Conservation (phyloP, 2,329 filamentous ascomycete genomes). For the Monosporascus ibericus region DNA sequence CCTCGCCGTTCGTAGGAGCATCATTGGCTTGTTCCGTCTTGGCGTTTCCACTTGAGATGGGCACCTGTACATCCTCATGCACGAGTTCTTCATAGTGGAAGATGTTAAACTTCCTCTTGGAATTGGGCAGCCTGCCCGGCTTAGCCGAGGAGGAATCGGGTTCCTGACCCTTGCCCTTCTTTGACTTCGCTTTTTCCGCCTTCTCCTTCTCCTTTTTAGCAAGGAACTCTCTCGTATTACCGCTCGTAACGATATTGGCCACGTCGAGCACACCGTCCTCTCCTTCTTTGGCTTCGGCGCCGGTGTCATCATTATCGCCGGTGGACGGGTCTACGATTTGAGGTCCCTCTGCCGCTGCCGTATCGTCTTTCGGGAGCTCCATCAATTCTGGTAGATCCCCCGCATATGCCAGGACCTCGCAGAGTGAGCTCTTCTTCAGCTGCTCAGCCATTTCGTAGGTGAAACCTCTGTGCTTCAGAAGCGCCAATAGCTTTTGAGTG, state of each 20-base stretch:
- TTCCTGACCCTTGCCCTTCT: slow-evolving; percentile 58
- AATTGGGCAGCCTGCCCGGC: slow-evolving; percentile 60
- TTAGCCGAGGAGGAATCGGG: slow-evolving; percentile 47
- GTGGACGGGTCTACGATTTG: slow-evolving; percentile 17
- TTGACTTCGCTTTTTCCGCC: slow-evolving; percentile 55
- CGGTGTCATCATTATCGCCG: slow-evolving; percentile 29
- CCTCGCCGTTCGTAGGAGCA: slow-evolving; percentile 10
- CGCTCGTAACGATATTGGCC: slow-evolving; percentile 76
- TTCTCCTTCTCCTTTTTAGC: slow-evolving; percentile 80
- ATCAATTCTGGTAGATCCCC: slow-evolving; percentile 37
- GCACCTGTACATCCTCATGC: slow-evolving; percentile 44
- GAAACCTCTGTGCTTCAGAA: slow-evolving; percentile 57
- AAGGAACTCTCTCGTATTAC: slow-evolving; percentile 75
- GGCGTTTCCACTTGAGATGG: slow-evolving; percentile 22
- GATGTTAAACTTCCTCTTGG: slow-evolving; percentile 60
- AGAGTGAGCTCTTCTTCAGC: slow-evolving; percentile 60
- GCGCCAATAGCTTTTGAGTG: slow-evolving; percentile 64
- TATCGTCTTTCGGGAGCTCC: slow-evolving; percentile 40
- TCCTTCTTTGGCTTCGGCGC: slow-evolving; percentile 31
- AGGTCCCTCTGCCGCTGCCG: slow-evolving; percentile 17
- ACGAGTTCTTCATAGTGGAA: slow-evolving; percentile 69
- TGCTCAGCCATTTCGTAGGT: slow-evolving; percentile 64
- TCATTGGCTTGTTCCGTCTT: slow-evolving; percentile 5
- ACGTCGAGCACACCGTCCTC: slow-evolving; percentile 77
- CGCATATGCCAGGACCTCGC: slow-evolving; percentile 58